Evolutionary conservation across 768 basidiomycete species (phyloP).

Genomic region (Tubosaeta sp.): DNA sequence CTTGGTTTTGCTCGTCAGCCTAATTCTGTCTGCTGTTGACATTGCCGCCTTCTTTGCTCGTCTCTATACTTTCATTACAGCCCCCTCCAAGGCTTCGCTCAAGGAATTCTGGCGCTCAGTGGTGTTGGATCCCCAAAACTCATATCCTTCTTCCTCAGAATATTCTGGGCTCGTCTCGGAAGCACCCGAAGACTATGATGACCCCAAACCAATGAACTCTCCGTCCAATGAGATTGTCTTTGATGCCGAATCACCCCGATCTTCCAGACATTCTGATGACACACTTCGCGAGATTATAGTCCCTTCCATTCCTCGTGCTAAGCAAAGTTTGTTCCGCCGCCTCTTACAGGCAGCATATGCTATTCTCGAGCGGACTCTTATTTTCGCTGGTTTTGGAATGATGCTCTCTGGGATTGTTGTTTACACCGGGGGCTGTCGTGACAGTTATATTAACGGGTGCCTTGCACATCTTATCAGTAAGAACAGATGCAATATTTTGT

Average conservation of each 20-base stretch:
- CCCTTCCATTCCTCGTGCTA: slow-evolving; percentile 7
- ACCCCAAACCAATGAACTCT: slow-evolving; percentile 33
- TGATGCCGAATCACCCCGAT: slow-evolving; percentile 38
- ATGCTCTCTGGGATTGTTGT: slow-evolving; percentile 67
- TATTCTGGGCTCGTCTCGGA: slow-evolving; percentile 57
- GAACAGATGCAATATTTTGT: slow-evolving; percentile 21
- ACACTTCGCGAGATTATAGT: slow-evolving; percentile 45
- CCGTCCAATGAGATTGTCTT: slow-evolving; percentile 54
- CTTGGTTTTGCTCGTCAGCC: slow-evolving; percentile 42
- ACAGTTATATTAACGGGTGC: slow-evolving; percentile 73
- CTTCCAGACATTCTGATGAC: slow-evolving; percentile 51
- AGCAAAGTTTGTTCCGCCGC: slow-evolving; percentile 32
- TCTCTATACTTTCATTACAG: slow-evolving; percentile 42
- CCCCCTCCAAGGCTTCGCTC: slow-evolving; percentile 42
- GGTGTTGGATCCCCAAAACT: slow-evolving; percentile 45
- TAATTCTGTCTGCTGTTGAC: slow-evolving; percentile 51
- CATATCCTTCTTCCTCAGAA: slow-evolving; percentile 32
- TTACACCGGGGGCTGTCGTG: slow-evolving; percentile 86
- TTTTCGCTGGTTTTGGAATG: slow-evolving; percentile 68
- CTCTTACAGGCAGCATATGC: slow-evolving; percentile 49
- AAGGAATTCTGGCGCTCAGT: slow-evolving; percentile 54
- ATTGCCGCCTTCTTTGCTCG: slow-evolving; percentile 49
- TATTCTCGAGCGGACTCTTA: slow-evolving; percentile 55
- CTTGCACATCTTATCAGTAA: slow-evolving; percentile 89
- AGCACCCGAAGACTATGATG: slow-evolving; percentile 54